Evolutionary conservation across 345 rosid genomes (phyloP), one percentile per base, ranked within the genome.

Genomic region (Durio zibethinus): DNA sequence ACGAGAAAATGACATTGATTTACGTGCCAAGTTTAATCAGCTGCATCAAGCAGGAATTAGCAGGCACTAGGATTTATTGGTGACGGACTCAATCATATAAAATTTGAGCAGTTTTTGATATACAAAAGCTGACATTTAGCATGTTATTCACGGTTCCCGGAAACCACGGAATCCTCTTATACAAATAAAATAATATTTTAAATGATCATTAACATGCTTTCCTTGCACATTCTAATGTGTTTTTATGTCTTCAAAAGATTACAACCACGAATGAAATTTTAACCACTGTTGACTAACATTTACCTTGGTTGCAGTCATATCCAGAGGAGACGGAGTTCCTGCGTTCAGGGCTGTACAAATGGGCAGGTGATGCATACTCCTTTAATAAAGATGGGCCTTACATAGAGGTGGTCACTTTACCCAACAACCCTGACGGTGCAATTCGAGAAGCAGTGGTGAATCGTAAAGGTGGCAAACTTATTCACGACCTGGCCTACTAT

Each of bases 401-500:
- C 73, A 85, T 95, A 5, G 97, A 95, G 86, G 70, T 91, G 10
- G 87, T 93, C 20, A 92, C 90, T 4, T 87, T 97, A 27, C 99
- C 97, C 0, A 90, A 88, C 82, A 95, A 95, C 75, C 99, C 99
- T 0, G 99, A 95, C 16, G 98, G 98, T 20, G 60, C 87, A 16
- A 80, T 84, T 43, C 82, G 93, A 67, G 86, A 87, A 74, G 85
- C 98, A 5, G 97, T 91, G 72, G 90, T 92, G 84, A 90, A 91
- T 78, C 84, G 77, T n/a, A 80, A 54, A 4, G 87, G 83, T 27
- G 97, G 92, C 25, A 89, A 83, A 78, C 83, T 86, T 31, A 85
- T 95, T 36, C 83, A 95, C 50, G 99, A 95, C 90, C 85, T 89
- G 35, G 98, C 98, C 69, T 95, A 95, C 70, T 92, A 90, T 76